Evolutionary conservation across 495 filamentous ascomycete species (phyloP).

Genomic region (Podospora bellae-mahoneyi): DNA sequence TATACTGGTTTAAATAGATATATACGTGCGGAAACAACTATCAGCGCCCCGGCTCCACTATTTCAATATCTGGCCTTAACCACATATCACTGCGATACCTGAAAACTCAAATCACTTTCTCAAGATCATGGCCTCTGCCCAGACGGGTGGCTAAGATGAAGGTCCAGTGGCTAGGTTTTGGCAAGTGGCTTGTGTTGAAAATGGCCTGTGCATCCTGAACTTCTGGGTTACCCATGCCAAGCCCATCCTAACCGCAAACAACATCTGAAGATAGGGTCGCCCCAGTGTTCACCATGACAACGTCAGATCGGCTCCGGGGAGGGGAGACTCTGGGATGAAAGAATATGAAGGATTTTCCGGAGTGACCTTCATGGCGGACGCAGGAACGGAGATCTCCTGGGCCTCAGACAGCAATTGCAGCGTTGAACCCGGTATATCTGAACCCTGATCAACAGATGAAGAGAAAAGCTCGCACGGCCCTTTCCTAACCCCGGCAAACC

Average conservation of each 20-base stretch:
- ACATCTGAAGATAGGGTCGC: neutral
- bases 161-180: too few species aligned
- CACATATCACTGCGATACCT: too few species aligned
- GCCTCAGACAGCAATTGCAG: neutral
- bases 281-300: neutral
- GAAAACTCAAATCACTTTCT: too few species aligned
- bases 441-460: neutral
- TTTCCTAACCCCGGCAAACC: neutral
- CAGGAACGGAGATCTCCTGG: neutral
- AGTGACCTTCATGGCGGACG: neutral
- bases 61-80: too few species aligned
- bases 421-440: neutral
- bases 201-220: neutral
- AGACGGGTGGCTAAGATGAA: too few species aligned
- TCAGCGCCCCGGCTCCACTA: too few species aligned
- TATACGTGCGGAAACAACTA: too few species aligned
- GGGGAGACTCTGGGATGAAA: neutral
- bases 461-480: neutral
- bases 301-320: neutral
- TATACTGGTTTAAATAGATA: too few species aligned
- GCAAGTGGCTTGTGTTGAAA: neutral
- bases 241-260: neutral
- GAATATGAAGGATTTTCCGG: neutral
- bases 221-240: neutral
- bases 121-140: too few species aligned